phyloP scores from a whole-genome alignment of 2,329 filamentous ascomycete genomes.

The Blumeriella jaapii region DNA sequence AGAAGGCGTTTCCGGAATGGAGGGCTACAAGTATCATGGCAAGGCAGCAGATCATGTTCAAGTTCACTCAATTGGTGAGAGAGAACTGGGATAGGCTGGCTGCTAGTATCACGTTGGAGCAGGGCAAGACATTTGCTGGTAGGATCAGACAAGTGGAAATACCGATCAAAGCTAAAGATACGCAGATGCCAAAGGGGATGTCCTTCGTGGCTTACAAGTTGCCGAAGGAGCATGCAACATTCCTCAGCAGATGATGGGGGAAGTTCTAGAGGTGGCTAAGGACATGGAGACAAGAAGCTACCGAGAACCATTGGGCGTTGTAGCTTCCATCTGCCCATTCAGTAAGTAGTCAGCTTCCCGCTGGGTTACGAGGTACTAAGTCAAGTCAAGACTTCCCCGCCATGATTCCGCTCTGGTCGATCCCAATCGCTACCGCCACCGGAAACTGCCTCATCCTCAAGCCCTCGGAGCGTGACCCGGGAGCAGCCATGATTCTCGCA shows the following conservation, averaged over 20 bases:
- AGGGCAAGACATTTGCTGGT: constrained; percentile 72
- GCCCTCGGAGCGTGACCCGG: constrained; percentile 76
- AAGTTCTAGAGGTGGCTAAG: constrained; percentile 75
- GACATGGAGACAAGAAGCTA: constrained; percentile 85
- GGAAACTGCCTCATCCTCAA: constrained; percentile 80
- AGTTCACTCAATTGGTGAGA: constrained; percentile 66
- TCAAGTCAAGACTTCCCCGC: constrained; percentile 61
- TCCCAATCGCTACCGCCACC: constrained; percentile 72
- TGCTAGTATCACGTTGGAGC: constrained; percentile 76
- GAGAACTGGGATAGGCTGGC: constrained; percentile 80
- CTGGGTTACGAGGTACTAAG: constrained; percentile 7
- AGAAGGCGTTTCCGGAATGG: constrained; percentile 67
- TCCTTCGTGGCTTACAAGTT: constrained; percentile 71
- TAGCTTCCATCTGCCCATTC: constrained; percentile 78
- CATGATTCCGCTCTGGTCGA: constrained; percentile 89
- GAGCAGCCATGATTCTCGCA: constrained; percentile 74
- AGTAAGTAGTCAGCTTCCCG: constrained; percentile 39
- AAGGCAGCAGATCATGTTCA: constrained; percentile 80
- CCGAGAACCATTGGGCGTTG: constrained; percentile 68
- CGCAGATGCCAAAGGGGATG: constrained; percentile 64
- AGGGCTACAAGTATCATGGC: constrained; percentile 58
- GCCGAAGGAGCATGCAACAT: constrained; percentile 74
- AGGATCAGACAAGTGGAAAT: constrained; percentile 3
- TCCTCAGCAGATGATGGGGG: constrained; percentile 70
- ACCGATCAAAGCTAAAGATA: constrained; percentile 4